A percentile compares a stretch with the other conserved stretches of the same genome.
Evolutionary conservation across 2,329 filamentous ascomycete species (phyloP).

Genomic region (Penicillium sp.): DNA sequence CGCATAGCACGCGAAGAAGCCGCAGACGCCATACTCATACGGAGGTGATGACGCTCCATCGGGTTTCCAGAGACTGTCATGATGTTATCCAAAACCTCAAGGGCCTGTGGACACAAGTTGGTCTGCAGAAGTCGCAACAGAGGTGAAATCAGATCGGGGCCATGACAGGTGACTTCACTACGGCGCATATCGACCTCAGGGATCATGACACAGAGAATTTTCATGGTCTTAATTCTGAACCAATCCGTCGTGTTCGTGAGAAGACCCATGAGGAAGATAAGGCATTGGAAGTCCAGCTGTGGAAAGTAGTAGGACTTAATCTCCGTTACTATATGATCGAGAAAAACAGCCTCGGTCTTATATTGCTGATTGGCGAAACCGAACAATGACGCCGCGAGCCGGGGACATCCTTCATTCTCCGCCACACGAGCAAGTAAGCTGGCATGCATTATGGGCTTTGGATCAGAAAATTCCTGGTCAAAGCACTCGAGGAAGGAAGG

Average conservation of each 20-base stretch:
- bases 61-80: conserved; percentile 91
- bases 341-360: conserved; percentile 71
- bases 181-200: conserved; percentile 92
- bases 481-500: conserved; percentile 80
- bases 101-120: conserved; percentile 87
- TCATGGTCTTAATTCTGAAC: conserved; percentile 93
- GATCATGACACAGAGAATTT: conserved; percentile 79
- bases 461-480: conserved; percentile 62
- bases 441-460: conserved; percentile 62
- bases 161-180: conserved; percentile 83
- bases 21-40: conserved; percentile 93
- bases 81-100: conserved; percentile 90
- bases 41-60: conserved; percentile 89
- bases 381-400: conserved; percentile 68
- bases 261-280: conserved; percentile 88
- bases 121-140: conserved; percentile 86
- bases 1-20: conserved; percentile 80
- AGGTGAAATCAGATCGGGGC: conserved; percentile 92
- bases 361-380: conserved; percentile 69
- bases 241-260: conserved; percentile 85
- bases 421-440: conserved; percentile 71
- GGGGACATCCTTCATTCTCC: conserved; percentile 67
- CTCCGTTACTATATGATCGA: conserved; percentile 70
- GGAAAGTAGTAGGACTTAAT: conserved; percentile 79
- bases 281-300: conserved; percentile 75